Evolutionary conservation across 2,329 filamentous ascomycete species (phyloP), one percentile per base, ranked within the genome.

Genomic region (Geoglossum cookeanum): DNA sequence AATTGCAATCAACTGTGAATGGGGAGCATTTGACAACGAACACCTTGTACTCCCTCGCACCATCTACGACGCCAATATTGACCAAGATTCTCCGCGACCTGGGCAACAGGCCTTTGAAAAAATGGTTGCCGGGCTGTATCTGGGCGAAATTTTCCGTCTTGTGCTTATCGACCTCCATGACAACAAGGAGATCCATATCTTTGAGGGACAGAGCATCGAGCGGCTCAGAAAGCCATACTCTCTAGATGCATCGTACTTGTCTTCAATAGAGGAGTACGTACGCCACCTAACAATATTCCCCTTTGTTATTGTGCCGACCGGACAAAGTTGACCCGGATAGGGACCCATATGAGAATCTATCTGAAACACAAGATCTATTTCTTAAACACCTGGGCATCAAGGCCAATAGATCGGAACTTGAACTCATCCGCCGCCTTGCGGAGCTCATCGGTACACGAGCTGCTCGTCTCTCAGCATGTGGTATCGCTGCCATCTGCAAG

Each of bases 1-100:
- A 52, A 94, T 96, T 77, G 89, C 88, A 56, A 95, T 97, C 74
- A 96, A 96, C 76, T 96, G 90, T 74, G 91, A 97, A 70, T 96
- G 90, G 79, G 91, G 91, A 62, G 90, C 91, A 37, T 96, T 97
- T 66, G 91, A 96, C 71, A 95, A 95, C 69, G 87, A 94, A 71
- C 85, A 91, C 73, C 78, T 84, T 65, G 84, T 96, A 57, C 82
- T 96, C 11, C 90, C 90, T 11, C 79, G 82, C 57, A 95, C 90
- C 30, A 79, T 79, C 58, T 96, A 92, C 70, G 91, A 97, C 68
- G 75, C 86, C 60, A 81, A 84, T 63, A 87, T 97, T 65, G 91
- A 97, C 74, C 83, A 87, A 64, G 85, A 92, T 65, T 96, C 90
- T 22, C 91, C 91, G 39, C 85, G 90, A 30, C 91, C 91, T 3